These are phyloP conservation scores for Alternaria dauci DNA, from an alignment of 2,329 filamentous ascomycete species.

Conservation along the genomic window DNA sequence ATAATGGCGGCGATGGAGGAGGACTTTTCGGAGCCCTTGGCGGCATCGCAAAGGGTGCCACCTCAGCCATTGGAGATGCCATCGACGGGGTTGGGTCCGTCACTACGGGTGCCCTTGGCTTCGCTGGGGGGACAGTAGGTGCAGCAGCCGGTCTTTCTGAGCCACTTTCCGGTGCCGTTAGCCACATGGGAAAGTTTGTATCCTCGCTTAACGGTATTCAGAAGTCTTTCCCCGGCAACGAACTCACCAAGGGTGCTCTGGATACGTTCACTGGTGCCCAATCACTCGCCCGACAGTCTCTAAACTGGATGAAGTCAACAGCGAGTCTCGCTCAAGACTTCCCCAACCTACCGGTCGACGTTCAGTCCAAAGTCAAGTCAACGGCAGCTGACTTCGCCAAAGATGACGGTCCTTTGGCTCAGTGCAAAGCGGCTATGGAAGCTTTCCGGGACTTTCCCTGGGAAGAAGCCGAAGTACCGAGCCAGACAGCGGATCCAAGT, in stretches of 20 bases:
- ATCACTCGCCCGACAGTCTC: slow-evolving; percentile 16
- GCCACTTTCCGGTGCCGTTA: slow-evolving; percentile 14
- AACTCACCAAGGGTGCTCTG: slow-evolving; percentile 11
- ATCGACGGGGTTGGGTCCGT: slow-evolving; percentile 4
- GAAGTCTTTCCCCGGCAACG: slow-evolving; percentile 12
- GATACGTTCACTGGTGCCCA: slow-evolving; percentile 10
- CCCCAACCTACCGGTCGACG: slow-evolving; percentile 6
- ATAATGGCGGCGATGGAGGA: too few species aligned
- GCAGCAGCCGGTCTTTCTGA: slow-evolving; percentile 5
- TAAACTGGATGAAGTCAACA: slow-evolving; percentile 24
- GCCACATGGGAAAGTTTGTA: slow-evolving; percentile 10
- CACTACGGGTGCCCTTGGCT: slow-evolving; percentile 5
- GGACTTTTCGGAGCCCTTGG: too few species aligned
- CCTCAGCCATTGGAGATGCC: too few species aligned
- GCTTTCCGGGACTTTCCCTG: slow-evolving; percentile 24
- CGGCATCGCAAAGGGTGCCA: slow-evolving; percentile 2
- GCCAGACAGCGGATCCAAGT: not conserved
- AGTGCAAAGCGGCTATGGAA: slow-evolving; percentile 15
- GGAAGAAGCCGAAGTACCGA: slow-evolving; percentile 15
- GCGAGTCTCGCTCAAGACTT: slow-evolving; percentile 17
- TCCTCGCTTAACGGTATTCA: slow-evolving; percentile 28
- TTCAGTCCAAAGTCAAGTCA: slow-evolving; percentile 9
- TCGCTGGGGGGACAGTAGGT: slow-evolving; percentile 13
- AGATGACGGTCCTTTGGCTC: slow-evolving; percentile 10
- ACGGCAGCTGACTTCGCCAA: not conserved